These are phyloP conservation scores for Aspergillus proliferans DNA, from an alignment of 2,329 filamentous ascomycete genomes.

Conservation along the genomic window DNA sequence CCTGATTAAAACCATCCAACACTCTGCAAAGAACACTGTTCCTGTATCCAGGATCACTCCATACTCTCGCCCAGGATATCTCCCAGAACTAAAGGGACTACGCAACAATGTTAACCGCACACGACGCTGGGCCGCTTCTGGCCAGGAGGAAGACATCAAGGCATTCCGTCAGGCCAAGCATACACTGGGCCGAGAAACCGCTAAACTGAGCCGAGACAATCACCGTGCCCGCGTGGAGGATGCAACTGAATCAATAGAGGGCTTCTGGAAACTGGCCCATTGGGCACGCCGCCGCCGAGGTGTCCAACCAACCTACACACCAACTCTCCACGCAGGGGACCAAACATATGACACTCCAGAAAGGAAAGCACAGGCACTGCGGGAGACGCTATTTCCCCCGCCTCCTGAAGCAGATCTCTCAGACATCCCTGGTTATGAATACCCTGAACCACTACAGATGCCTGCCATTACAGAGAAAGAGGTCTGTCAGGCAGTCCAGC, in stretches of 20 bases:
- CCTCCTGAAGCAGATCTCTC: neutral
- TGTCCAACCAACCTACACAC: conserved; percentile 1
- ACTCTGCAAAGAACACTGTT: neutral
- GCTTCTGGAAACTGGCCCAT: neutral
- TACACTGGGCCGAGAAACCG: neutral
- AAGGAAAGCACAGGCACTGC: neutral
- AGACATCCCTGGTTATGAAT: neutral
- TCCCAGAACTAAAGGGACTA: neutral
- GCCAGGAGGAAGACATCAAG: neutral
- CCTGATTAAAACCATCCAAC: neutral
- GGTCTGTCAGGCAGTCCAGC: conserved; percentile 1
- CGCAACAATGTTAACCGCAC: neutral
- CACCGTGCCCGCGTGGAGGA: neutral
- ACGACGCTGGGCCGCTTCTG: neutral
- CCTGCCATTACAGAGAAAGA: conserved; percentile 3
- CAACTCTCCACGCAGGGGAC: neutral
- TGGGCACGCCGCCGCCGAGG: neutral
- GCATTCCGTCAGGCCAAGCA: neutral
- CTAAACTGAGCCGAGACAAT: neutral
- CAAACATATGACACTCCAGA: neutral
- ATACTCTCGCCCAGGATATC: neutral
- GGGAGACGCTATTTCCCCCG: conserved; percentile 2
- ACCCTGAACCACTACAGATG: neutral
- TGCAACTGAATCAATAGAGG: neutral
- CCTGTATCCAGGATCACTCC: neutral